These are phyloP conservation scores for Pseudozyma tsukubaensis DNA, from an alignment of 1,284 basidiomycete species.

Conservation along the genomic window DNA sequence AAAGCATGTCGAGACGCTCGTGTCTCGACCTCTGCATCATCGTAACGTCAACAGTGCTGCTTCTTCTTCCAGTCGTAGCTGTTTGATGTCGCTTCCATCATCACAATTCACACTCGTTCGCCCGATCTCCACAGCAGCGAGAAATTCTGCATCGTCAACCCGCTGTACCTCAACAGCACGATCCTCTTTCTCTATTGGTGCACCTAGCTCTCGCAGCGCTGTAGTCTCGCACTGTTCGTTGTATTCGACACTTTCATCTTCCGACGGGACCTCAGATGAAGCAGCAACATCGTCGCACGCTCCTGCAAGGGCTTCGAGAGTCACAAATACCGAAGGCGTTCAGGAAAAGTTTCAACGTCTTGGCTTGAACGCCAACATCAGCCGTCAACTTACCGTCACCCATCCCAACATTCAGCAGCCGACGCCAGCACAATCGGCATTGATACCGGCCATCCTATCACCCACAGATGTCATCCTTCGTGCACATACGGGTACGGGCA, in stretches of 20 bases:
- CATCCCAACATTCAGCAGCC: slow-evolving; percentile 58
- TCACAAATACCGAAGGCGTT: slow-evolving; percentile 12
- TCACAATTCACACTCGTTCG: neutral
- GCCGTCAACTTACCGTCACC: slow-evolving; percentile 43
- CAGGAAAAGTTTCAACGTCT: slow-evolving; percentile 40
- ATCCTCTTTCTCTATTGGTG: neutral
- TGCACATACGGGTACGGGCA: slow-evolving; percentile 66
- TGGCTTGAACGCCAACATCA: slow-evolving; percentile 52
- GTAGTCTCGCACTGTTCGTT: neutral
- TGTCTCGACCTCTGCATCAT: slow-evolving; percentile 2
- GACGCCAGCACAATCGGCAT: slow-evolving; percentile 56
- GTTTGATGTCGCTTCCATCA: neutral
- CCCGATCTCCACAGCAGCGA: neutral
- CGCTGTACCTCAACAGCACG: neutral
- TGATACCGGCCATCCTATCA: slow-evolving; percentile 57
- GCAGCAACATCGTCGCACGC: neutral
- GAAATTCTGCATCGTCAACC: neutral
- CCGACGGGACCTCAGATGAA: neutral
- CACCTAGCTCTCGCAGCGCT: neutral
- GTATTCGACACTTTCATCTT: slow-evolving; percentile 5
- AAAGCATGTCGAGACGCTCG: slow-evolving; percentile 13
- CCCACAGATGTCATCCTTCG: slow-evolving; percentile 62
- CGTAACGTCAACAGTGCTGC: neutral
- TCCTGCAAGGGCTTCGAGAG: no score
- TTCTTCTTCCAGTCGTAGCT: neutral